Base-by-base conservation (phyloP, 768 basidiomycete species). In the Termitomyces heimii region DNA sequence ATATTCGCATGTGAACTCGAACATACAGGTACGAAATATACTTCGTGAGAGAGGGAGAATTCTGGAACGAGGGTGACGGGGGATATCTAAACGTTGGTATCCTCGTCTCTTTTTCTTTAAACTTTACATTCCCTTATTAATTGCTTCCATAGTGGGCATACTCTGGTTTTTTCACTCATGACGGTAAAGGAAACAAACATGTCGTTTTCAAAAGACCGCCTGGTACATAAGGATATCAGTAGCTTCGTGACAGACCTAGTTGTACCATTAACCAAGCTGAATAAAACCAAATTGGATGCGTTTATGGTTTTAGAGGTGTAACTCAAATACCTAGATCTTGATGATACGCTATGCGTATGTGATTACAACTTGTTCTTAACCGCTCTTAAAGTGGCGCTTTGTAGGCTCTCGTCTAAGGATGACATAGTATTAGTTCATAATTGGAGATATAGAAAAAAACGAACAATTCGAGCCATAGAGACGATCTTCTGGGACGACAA, bases 391-490 rank as follows among this genome's bases (percentile, higher is more conserved):
- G 59, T 65, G 20, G 70, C 73, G 54, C 66, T 65, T 57, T 71
- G 70, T 67, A 76, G 63, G 51, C 70, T 71, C 59, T 74, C 71
- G 45, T 76, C 75, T 76, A 51, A 9, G 2, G 24, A 37, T 5
- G 13, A 14, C 42, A 51, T n/a, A 37, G 10, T 49, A 18, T 54
- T 14, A 55, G 55, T 54, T 34, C 16, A 55, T 1, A 34, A 35
- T 28, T 22, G 3, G 18, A 31, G 20, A 37, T 12, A 20, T 12
- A 4, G 16, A 31, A 53, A 40, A 52, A 55, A 37, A 68, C 92
- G 74, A 67, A 96, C 94, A 97, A 62, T 93, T 97, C 45, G 70
- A 72, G 43, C 89, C 79, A 65, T 87, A 96, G 28, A 94, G 75
- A n/a, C 77, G 77, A 64, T 93, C 92, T 2, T 72, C 76, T 0